These are phyloP conservation scores for Aegilops tauschii DNA, from an alignment of 176 grass and related monocot genomes.

Conservation along the genomic window DNA sequence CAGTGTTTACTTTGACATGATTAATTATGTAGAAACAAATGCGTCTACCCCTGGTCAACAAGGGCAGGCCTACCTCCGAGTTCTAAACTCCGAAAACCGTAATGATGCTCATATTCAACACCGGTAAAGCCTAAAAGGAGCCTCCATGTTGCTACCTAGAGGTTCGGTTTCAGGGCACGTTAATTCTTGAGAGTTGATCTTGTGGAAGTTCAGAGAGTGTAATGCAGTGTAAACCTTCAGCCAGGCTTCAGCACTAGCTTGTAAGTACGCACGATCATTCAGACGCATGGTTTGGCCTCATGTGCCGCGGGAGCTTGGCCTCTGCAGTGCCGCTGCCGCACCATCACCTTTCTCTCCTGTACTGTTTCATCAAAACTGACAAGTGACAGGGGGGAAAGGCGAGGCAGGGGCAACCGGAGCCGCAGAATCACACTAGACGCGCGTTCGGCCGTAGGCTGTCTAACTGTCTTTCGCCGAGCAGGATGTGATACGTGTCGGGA, in stretches of 20 bases:
- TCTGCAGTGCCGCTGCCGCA: neutral
- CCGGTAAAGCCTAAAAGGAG: neutral
- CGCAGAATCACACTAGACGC: neutral
- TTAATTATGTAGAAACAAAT: neutral
- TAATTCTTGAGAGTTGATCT: neutral
- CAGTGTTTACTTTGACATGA: neutral
- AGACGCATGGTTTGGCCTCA: neutral
- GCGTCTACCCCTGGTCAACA: neutral
- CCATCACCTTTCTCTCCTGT: constrained; percentile 7
- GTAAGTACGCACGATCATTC: no score
- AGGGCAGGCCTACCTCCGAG: neutral
- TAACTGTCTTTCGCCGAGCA: neutral
- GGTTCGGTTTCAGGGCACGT: neutral
- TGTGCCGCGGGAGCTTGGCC: no score
- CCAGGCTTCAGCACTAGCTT: no score
- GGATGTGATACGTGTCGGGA: constrained; percentile 34
- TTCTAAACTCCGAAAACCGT: neutral
- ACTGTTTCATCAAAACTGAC: constrained; percentile 37
- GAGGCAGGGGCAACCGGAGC: neutral
- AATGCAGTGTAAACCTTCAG: no score
- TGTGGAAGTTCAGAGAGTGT: neutral
- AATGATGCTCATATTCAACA: neutral
- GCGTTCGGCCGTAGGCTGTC: constrained; percentile 7
- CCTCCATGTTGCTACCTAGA: neutral
- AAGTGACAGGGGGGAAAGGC: neutral